Base-by-base conservation (phyloP, 2,329 filamentous ascomycete genomes). In the Fusarium oxysporum region DNA sequence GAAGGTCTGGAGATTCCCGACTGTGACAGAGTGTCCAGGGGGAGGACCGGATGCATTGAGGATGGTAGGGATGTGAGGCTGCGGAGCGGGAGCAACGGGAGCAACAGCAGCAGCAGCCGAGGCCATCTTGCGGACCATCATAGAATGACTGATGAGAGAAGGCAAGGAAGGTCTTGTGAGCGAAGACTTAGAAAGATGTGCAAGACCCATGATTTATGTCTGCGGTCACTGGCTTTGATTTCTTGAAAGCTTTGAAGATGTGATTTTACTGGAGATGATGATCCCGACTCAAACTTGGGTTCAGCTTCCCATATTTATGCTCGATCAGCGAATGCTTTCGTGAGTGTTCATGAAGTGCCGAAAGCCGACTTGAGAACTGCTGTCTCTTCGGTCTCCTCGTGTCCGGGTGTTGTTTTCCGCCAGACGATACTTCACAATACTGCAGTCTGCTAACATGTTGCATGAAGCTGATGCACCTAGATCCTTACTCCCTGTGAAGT, bases 1-100 rank as follows among this genome's bases (percentile, higher is more conserved):
- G 59, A 86, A 86, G 3, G 84, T 86, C 62, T 84, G 77, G 11
- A 86, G 78, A 6, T 78, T 64, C 17, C 74, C 77, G 33, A 78
- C 57, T 4, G 45, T 58, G 37, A 78, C 78, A 12, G 37, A 60
- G 58, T 75, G 78, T 6, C 78, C 79, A 11, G 78, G 78, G 3
- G 79, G 79, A 67, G 80, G 75, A 7, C 63, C 63, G 8, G 63
- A 55, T 7, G 73, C 70, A 40, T 68, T 32, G 30, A 12, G 5
- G 10, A 23, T 41, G 19, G 37, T 41, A 16, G 50, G 23, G 33
- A 6, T 25, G 10, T 57, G 30, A n/a, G 44, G 10, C n/a, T 40
- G 43, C 14, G 56, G 25, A 16, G 12, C 16, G 19, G 33, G 23
- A 25, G 38, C 28, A 17, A 7, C 16, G 19, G 33, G 23, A 25